A percentile compares a stretch with the other conserved stretches of the same genome.
Evolutionary conservation across 2,329 filamentous ascomycete genomes (phyloP).

Genomic region (Podosphaera xanthii): DNA sequence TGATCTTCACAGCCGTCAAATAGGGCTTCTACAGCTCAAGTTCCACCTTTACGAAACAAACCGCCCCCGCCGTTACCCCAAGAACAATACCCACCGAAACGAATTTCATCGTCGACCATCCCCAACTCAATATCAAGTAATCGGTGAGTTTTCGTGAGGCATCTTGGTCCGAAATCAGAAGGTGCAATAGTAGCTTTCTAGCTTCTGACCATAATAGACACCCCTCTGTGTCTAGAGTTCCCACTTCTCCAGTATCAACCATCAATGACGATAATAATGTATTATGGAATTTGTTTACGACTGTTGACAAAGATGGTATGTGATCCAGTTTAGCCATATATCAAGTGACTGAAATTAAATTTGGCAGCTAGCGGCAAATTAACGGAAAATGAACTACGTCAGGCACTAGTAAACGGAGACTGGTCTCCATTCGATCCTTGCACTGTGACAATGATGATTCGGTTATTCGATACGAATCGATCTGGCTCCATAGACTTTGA

Average conservation of each 20-base stretch:
- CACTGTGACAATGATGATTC: conserved; percentile 97
- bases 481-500: conserved; percentile 79
- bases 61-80: conserved; percentile 12
- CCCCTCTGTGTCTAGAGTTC: conserved; percentile 37
- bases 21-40: conserved; percentile 16
- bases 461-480: conserved; percentile 93
- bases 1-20: neutral
- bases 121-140: conserved; percentile 10
- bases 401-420: conserved; percentile 87
- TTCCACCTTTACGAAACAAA: conserved; percentile 8
- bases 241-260: conserved; percentile 37
- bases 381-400: conserved; percentile 65
- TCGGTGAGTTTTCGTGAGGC: conserved; percentile 13
- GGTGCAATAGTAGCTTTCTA: conserved; percentile 22
- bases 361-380: conserved; percentile 50
- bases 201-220: conserved; percentile 21
- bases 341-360: neutral
- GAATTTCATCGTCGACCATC: conserved; percentile 5
- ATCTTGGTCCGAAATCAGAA: conserved; percentile 11
- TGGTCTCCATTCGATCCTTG: conserved; percentile 83
- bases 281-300: conserved; percentile 66
- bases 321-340: neutral
- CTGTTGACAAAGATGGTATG: conserved; percentile 66
- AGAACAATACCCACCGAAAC: conserved; percentile 3
- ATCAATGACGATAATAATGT: conserved; percentile 37